These are phyloP conservation scores for Globisporangium paroecandrum DNA, from an alignment of 352 stramenopile species.

Conservation along the genomic window DNA sequence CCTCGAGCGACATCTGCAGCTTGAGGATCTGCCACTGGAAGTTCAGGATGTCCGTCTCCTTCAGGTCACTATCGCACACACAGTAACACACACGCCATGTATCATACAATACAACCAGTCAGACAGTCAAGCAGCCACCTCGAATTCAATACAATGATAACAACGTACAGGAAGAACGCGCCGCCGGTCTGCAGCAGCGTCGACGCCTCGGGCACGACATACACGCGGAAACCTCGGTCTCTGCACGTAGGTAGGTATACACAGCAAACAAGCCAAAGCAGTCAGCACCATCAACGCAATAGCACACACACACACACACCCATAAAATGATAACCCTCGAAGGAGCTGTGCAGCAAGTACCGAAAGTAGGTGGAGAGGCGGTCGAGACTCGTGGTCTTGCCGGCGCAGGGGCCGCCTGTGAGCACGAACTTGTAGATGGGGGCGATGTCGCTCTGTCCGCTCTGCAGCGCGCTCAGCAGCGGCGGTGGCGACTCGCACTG, in stretches of 20 bases:
- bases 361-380: constrained; percentile 88
- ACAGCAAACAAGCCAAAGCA: neutral
- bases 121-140: neutral
- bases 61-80: constrained; percentile 43
- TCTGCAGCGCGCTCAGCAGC: constrained; percentile 66
- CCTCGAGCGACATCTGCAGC: constrained; percentile 81
- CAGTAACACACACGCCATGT: neutral
- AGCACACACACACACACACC: neutral
- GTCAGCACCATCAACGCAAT: neutral
- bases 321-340: neutral
- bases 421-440: constrained; percentile 93
- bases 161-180: constrained; percentile 74
- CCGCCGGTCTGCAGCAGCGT: constrained; percentile 94
- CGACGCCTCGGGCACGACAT: constrained; percentile 93
- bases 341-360: constrained; percentile 6
- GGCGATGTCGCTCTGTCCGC: constrained; percentile 59
- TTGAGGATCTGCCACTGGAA: constrained; percentile 87
- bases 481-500: constrained; percentile 38
- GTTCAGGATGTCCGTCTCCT: constrained; percentile 81
- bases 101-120: neutral
- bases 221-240: constrained; percentile 94
- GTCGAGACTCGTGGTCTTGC: constrained; percentile 94
- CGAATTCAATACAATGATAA: neutral
- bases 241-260: constrained; percentile 15
- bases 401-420: constrained; percentile 92